Evolutionary conservation across 176 grass and related monocot genomes (phyloP).

Genomic region (Paspalum vaginatum): DNA sequence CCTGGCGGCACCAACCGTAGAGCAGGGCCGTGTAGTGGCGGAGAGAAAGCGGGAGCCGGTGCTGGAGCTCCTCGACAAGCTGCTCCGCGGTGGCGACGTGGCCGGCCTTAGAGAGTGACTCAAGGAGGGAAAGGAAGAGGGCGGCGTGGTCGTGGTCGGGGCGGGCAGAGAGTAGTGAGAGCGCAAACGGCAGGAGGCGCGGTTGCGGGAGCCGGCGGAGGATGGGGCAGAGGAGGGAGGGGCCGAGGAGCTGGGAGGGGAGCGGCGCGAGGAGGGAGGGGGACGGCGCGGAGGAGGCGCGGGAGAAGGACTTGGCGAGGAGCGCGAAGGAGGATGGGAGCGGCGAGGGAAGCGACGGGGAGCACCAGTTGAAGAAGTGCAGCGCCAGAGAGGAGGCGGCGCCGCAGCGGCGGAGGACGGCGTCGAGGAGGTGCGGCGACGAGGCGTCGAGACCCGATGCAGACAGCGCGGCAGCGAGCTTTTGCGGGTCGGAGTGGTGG

Average conservation of each 20-base stretch:
- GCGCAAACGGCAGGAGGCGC: constrained; percentile 54
- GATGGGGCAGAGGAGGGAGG: constrained; percentile 58
- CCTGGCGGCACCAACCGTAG: constrained; percentile 90
- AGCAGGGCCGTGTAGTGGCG: constrained; percentile 87
- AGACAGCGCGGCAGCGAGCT: constrained; percentile 53
- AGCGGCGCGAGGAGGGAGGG: constrained; percentile 60
- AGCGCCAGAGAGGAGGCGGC: constrained; percentile 61
- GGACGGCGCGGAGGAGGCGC: constrained; percentile 49
- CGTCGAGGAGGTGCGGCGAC: constrained; percentile 65
- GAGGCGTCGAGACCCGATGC: constrained; percentile 55
- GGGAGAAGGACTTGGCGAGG: constrained; percentile 64
- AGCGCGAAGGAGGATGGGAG: constrained; percentile 57
- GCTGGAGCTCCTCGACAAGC: constrained; percentile 80
- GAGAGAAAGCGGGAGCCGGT: constrained; percentile 54
- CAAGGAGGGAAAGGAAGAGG: constrained; percentile 61
- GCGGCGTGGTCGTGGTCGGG: constrained; percentile 49
- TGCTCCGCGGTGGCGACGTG: constrained; percentile 66
- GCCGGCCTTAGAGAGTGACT: constrained; percentile 64
- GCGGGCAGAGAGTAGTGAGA: constrained; percentile 54
- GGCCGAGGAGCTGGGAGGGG: constrained; percentile 50
- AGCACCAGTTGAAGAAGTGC: constrained; percentile 74
- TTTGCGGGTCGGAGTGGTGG: constrained; percentile 55
- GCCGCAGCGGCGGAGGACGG: constrained; percentile 70
- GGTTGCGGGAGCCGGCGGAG: constrained; percentile 55
- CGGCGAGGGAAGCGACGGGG: constrained; percentile 54